Percentiles rank a stretch among this genome's conserved stretches.
phyloP scores from a whole-genome alignment of 176 grass and related monocot species.

The Zoysia japonica region DNA sequence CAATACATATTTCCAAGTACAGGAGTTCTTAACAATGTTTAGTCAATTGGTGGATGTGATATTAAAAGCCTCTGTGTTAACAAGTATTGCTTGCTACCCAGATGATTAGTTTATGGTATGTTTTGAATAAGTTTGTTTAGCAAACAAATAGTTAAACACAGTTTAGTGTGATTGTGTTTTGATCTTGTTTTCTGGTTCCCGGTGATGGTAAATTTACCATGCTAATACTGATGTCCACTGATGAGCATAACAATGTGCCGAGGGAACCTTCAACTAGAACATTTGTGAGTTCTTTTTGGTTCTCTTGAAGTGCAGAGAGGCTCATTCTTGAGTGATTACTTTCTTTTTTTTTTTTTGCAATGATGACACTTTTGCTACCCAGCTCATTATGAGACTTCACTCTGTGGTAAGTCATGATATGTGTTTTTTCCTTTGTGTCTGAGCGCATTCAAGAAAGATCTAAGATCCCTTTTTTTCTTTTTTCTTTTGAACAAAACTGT shows the following conservation, averaged over 20 bases:
- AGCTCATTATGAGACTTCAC: slow-evolving; percentile 90
- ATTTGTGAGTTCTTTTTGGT: neutral
- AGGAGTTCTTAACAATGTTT: neutral
- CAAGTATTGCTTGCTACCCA: neutral
- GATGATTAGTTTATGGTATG: too few species aligned
- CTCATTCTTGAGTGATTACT: slow-evolving; percentile 16
- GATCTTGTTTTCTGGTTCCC: slow-evolving; percentile 28
- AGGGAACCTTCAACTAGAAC: slow-evolving; percentile 42
- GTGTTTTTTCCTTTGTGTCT: slow-evolving; percentile 55
- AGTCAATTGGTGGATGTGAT: neutral
- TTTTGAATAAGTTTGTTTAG: too few species aligned
- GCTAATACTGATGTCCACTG: slow-evolving; percentile 75
- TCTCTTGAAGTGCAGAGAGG: too few species aligned
- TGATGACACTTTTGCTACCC: slow-evolving; percentile 61
- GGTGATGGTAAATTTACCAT: slow-evolving; percentile 77
- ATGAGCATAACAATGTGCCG: slow-evolving; percentile 54
- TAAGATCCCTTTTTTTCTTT: neutral
- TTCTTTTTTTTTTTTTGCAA: neutral
- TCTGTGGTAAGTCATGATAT: slow-evolving; percentile 65
- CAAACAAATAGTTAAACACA: too few species aligned
- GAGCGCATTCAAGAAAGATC: slow-evolving; percentile 23
- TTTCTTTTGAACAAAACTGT: neutral
- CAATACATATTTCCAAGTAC: neutral
- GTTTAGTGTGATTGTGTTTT: too few species aligned
- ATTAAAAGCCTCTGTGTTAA: neutral